These are phyloP conservation scores for Jacaranda mimosifolia DNA, from an alignment of 257 asterid species.

Conservation along the genomic window DNA sequence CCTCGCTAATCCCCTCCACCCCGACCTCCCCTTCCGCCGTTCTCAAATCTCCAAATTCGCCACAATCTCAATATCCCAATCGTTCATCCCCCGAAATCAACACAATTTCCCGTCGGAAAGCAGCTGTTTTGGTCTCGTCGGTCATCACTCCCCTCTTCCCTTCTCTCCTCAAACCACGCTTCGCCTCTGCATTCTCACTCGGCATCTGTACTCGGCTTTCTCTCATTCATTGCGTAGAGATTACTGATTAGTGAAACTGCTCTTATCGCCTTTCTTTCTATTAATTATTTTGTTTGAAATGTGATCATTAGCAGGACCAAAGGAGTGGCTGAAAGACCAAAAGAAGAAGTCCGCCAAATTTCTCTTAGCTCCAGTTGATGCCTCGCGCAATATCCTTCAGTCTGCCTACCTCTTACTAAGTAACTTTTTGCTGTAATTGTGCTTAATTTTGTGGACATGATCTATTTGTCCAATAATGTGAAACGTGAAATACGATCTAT, in stretches of 20 bases:
- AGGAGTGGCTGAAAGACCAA: constrained; percentile 92
- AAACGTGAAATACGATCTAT: neutral
- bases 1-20: constrained; percentile 43
- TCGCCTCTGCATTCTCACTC: constrained; percentile 68
- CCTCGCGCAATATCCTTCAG: constrained; percentile 78
- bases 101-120: constrained; percentile 61
- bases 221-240: neutral
- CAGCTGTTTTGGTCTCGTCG: constrained; percentile 62
- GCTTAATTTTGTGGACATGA: neutral
- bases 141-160: constrained; percentile 48
- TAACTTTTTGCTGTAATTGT: constrained; percentile 23
- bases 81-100: constrained; percentile 24
- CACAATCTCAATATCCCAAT: neutral
- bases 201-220: constrained; percentile 64
- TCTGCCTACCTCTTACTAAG: constrained; percentile 70
- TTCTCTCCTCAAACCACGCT: constrained; percentile 51
- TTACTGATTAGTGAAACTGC: no score
- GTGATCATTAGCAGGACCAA: constrained; percentile 96
- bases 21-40: constrained; percentile 23
- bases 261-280: neutral
- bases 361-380: constrained; percentile 89
- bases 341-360: constrained; percentile 86
- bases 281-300: neutral
- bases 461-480: constrained; percentile 3
- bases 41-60: constrained; percentile 28